A percentile compares a stretch with the other conserved stretches of the same genome.
Evolutionary conservation across 108 stramenopile species (phyloP).

Genomic region (Cyclotella baltica): DNA sequence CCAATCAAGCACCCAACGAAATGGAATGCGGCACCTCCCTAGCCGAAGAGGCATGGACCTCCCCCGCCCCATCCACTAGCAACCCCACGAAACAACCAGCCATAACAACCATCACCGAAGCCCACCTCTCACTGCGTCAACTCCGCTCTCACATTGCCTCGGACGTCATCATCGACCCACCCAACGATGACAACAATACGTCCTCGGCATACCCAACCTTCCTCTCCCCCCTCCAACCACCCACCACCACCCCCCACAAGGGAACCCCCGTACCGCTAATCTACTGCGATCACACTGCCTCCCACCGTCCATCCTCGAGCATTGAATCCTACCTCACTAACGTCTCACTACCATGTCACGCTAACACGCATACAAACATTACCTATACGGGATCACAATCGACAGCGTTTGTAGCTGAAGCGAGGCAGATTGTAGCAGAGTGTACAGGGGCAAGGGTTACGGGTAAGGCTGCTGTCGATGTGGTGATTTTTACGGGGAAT

Average conservation of each 20-base stretch:
- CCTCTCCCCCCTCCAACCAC: constrained; percentile 37
- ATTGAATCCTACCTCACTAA: constrained; percentile 74
- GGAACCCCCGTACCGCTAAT: constrained; percentile 71
- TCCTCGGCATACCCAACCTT: constrained; percentile 35
- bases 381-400: constrained; percentile 88
- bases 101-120: constrained; percentile 13
- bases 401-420: constrained; percentile 92
- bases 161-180: constrained; percentile 42
- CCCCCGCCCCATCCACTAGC: constrained; percentile 9
- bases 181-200: background rate
- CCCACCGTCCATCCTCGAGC: constrained; percentile 71
- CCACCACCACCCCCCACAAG: constrained; percentile 13
- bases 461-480: constrained; percentile 88
- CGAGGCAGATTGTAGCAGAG: constrained; percentile 91
- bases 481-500: constrained; percentile 94
- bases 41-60: constrained; percentile 31
- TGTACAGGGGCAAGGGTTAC: constrained; percentile 85
- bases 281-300: constrained; percentile 90
- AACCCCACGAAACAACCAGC: background rate
- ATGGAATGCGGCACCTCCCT: constrained; percentile 34
- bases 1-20: constrained; percentile 2
- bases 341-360: constrained; percentile 86
- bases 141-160: constrained; percentile 38
- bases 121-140: constrained; percentile 22
- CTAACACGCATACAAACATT: constrained; percentile 95